Conservation (phyloP, 1,284 basidiomycete species). For the Cutaneotrichosporon cavernicola region DNA sequence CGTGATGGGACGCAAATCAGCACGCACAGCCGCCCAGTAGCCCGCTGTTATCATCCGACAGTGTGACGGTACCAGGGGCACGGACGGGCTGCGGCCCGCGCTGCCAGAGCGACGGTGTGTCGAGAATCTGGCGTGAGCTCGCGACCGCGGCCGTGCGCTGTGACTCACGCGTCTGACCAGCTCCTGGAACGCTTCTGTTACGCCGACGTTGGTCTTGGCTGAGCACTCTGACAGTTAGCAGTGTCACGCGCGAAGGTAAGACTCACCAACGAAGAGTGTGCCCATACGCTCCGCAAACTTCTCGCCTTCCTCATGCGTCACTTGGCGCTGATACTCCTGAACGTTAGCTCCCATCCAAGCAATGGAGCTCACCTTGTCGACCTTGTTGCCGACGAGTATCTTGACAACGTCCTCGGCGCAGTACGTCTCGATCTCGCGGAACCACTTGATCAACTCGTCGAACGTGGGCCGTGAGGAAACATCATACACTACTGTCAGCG, state of each 20-base stretch:
- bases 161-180: conserved; percentile 64
- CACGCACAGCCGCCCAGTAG: conserved; percentile 27
- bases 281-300: conserved; percentile 78
- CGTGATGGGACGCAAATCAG: conserved; percentile 2
- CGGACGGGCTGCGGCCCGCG: conserved; percentile 25
- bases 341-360: not conserved
- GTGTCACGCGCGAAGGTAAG: conserved; percentile 63
- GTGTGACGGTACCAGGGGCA: conserved; percentile 9
- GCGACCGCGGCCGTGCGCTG: no score
- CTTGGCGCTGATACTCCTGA: conserved; percentile 67
- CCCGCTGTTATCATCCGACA: conserved; percentile 23
- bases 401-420: conserved; percentile 83
- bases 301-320: conserved; percentile 73
- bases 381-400: conserved; percentile 91
- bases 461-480: conserved; percentile 87
- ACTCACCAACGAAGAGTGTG: conserved; percentile 82
- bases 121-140: conserved; percentile 45
- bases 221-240: conserved; percentile 54
- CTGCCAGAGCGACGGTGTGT: conserved; percentile 49
- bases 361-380: conserved; percentile 70
- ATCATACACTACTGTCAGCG: conserved; percentile 69
- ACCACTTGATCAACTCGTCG: conserved; percentile 89
- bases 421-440: conserved; percentile 90
- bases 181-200: conserved; percentile 74
- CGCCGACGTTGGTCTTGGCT: conserved; percentile 80